Base-by-base conservation (phyloP, 2,329 filamentous ascomycete species). In the Cladosporium austrohemisphaericum region DNA sequence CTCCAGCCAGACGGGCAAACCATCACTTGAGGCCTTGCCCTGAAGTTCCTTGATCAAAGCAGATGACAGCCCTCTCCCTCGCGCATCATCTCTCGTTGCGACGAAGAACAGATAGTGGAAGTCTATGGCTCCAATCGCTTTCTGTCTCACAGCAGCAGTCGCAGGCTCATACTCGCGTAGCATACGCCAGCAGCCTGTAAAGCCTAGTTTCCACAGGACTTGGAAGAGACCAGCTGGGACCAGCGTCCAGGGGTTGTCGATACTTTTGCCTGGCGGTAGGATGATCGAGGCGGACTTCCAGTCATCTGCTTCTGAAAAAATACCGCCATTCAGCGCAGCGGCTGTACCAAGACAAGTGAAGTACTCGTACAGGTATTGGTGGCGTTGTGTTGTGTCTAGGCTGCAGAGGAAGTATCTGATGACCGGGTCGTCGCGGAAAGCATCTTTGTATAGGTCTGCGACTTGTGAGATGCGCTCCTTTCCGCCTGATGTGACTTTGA, bases 31-130 rank as follows among this genome's bases (percentile, higher is more conserved):
- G 10, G 52, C 51, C 22, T 26, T 33, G 9, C 38, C 38, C 49
- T 61, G 57, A 25, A 43, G 47, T 25, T 16, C 33, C 23, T 40
- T 28, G 22, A 63, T 54, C 6, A 62, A 36, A 5, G 31, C 35
- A 9, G 45, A 53, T 4, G 55, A 58, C 18, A 62, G 36, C 0
- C 60, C 60, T n/a, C 52, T 29, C 14, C 60, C 60, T 19, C 58
- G 45, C 20, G 35, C 41, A 13, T 49, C 43, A 11, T 49, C 43
- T 10, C 45, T 36, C 9, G 60, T 63, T 7, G 53, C 60, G n/a
- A 62, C 50, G 29, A 60, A 58, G 44, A 59, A 62, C 28, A 63
- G 38, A 49, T 63, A 62, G 19, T 54, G 57, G 43, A 53, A 62
- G 16, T 25, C 20, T 28, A 50, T 46, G 9, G 16, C 53, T 23